Evolutionary conservation across 768 basidiomycete genomes (phyloP).

Genomic region (Auriscalpium vulgare): DNA sequence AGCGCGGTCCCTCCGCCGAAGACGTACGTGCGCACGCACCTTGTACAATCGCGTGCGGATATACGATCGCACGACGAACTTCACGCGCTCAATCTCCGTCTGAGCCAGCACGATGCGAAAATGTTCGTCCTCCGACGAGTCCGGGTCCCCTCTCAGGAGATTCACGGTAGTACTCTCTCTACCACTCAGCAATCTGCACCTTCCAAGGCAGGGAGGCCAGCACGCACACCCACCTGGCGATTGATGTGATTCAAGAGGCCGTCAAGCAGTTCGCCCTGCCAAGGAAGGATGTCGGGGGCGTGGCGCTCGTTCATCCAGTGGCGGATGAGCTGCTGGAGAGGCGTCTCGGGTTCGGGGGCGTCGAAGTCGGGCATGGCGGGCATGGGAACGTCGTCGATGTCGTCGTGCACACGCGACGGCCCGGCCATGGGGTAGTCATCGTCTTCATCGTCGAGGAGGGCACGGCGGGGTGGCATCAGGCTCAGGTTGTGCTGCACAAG

Average conservation of each 20-base stretch:
- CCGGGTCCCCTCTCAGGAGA: slow-evolving; percentile 68
- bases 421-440: slow-evolving; percentile 12
- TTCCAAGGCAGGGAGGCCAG: neutral
- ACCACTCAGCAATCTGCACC: slow-evolving; percentile 2
- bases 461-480: slow-evolving; percentile 12
- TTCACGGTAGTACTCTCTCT: slow-evolving; percentile 87
- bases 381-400: neutral
- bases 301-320: slow-evolving; percentile 86
- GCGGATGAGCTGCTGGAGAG: slow-evolving; percentile 61
- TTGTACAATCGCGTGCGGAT: slow-evolving; percentile 81
- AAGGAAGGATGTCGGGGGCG: slow-evolving; percentile 70
- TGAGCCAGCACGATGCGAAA: slow-evolving; percentile 89
- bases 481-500: neutral
- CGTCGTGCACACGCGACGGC: neutral
- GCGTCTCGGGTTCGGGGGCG: slow-evolving; percentile 37
- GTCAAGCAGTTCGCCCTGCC: slow-evolving; percentile 61
- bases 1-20: neutral
- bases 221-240: slow-evolving; percentile 56
- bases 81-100: slow-evolving; percentile 90
- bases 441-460: slow-evolving; percentile 12
- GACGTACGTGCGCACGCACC: slow-evolving; percentile 29
- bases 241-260: slow-evolving; percentile 67
- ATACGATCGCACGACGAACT: slow-evolving; percentile 87
- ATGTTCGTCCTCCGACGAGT: slow-evolving; percentile 88
- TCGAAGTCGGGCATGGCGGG: neutral